These are phyloP conservation scores for Tillandsia leiboldiana DNA, from an alignment of 176 grass and related monocot species.

Conservation along the genomic window DNA sequence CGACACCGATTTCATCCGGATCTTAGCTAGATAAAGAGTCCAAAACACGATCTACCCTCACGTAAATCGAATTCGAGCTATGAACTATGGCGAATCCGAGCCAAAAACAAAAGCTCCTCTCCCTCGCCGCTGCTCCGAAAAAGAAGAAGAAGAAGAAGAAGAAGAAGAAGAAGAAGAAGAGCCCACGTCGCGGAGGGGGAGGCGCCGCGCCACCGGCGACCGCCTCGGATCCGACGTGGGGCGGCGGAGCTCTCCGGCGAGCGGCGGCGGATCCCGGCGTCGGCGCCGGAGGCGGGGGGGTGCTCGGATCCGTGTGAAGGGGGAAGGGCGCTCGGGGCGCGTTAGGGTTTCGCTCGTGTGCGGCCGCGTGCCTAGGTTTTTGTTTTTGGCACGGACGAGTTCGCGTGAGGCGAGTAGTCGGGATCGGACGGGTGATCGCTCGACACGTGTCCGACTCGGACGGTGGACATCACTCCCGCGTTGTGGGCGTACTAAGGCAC, in stretches of 20 bases:
- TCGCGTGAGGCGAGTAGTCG: constrained; percentile 16
- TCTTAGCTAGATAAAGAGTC: not conserved
- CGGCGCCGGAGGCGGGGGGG: not conserved
- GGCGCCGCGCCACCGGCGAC: not conserved
- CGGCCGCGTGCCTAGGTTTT: constrained; percentile 29
- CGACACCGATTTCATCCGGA: not conserved
- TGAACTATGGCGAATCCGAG: not conserved
- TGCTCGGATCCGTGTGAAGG: constrained; percentile 3
- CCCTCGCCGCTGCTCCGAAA: too few relatives aligned
- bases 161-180: not conserved
- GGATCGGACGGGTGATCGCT: constrained; percentile 9
- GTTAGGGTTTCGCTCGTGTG: constrained; percentile 52
- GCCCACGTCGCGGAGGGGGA: not conserved
- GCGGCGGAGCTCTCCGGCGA: not conserved
- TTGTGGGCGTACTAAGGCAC: not conserved
- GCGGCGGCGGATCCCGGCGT: constrained; percentile 15
- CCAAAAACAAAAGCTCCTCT: too few relatives aligned
- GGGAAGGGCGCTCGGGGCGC: constrained; percentile 5
- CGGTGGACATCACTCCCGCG: constrained; percentile 15
- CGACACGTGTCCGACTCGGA: constrained; percentile 43
- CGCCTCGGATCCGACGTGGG: not conserved
- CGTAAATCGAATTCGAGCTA: not conserved
- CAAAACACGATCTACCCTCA: not conserved
- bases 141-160: too few relatives aligned
- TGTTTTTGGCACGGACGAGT: constrained; percentile 37